Evolutionary conservation across 805 yeast species (phyloP), one percentile per base, ranked within the genome.

Genomic region (Sugiyamaella mastotermitis): DNA sequence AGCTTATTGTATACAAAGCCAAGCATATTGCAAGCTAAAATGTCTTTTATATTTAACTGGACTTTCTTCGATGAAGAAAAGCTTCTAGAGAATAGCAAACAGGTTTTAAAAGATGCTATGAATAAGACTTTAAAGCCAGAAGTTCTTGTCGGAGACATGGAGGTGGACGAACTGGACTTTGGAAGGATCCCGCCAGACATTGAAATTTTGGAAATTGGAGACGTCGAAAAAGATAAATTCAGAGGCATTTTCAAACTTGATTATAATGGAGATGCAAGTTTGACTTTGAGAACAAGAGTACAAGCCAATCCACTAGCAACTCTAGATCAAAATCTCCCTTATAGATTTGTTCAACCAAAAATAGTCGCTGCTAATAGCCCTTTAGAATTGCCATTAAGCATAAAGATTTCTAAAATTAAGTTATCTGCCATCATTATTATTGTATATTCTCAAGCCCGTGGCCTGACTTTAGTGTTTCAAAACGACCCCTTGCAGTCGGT

Each of bases 121-220:
- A 58, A 62, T 34, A 43, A 48, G 16, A 50, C 57, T 9, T 39
- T 50, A 28, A 52, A 53, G 27, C 64, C 63, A 5, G 53, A 58
- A 11, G 48, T 50, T 29, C 45, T 60, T 13, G 56, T 47, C 11
- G 59, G 55, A 29, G 55, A 75, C 31, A 79, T 83, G 44, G 64
- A 63, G 30, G 81, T 83, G 33, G 72, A 75, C 37, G 82, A 76
- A 41, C 65, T 83, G 31, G 72, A 78, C 48, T 80, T 83, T 57
- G 94, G 94, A n/a, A 71, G 77, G 33, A 63, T 68, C 8, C 78
- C 90, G 1, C 94, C 94, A 1, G 66, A 68, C 40, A 76, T 83
- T 45, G 90, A 81, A 56, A 80, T 83, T 21, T 62, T 82, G 45
- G 90, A 83, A 51, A 78, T 82, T 47, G 88, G 88, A 9, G 90